Conservation (phyloP, 768 basidiomycete species). For the Gloeophyllum trabeum region DNA sequence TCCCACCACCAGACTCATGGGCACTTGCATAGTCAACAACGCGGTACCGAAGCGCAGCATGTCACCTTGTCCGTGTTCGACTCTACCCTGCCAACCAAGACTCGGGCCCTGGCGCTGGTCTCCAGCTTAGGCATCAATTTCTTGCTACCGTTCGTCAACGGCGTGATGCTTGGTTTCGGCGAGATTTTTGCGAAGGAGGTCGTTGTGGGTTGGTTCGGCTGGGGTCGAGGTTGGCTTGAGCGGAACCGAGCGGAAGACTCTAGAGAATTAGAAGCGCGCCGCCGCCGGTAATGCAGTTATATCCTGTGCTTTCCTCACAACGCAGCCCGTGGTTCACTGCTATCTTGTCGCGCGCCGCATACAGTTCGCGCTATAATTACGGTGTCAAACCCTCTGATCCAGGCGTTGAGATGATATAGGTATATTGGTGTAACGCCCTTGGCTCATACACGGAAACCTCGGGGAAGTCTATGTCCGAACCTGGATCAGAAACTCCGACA, state of each 20-base stretch:
- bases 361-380: no score
- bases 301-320: no score
- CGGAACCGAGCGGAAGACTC: not conserved
- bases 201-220: slow-evolving; percentile 41
- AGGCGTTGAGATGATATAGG: no score
- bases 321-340: no score
- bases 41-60: slow-evolving; percentile 22
- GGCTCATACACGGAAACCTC: no score
- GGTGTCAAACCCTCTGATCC: no score
- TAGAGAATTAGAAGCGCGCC: no score
- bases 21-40: slow-evolving; percentile 3
- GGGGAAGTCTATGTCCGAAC: no score
- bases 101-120: slow-evolving; percentile 56
- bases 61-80: slow-evolving; percentile 67
- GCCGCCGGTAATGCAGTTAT: no score
- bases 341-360: no score
- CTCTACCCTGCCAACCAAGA: slow-evolving; percentile 48
- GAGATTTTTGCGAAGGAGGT: slow-evolving; percentile 84
- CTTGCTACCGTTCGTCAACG: slow-evolving; percentile 81
- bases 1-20: slow-evolving; percentile 6
- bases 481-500: no score
- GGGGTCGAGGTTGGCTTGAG: slow-evolving; percentile 12
- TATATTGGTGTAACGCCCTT: no score
- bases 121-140: slow-evolving; percentile 79
- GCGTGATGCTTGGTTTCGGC: slow-evolving; percentile 94